These are phyloP conservation scores for Neurospora sp. DNA, from an alignment of 495 filamentous ascomycete species.

Conservation along the genomic window DNA sequence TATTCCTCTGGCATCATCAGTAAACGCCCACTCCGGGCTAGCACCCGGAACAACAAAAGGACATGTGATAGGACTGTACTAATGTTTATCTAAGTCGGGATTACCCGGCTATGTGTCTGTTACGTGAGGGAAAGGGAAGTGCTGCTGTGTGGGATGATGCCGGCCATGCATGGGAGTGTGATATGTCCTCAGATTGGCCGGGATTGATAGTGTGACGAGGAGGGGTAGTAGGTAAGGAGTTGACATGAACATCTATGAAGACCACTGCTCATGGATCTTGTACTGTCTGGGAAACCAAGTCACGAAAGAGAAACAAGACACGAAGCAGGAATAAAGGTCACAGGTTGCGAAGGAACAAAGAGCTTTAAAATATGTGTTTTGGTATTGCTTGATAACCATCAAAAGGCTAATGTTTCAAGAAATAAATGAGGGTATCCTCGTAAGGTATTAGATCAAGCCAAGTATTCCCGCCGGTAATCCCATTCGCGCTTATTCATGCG, in stretches of 20 bases:
- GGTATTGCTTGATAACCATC: background rate
- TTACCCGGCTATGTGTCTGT: background rate
- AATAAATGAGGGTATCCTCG: background rate
- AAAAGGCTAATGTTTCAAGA: background rate
- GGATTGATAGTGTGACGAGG: too few relatives aligned
- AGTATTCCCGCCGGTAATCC: background rate
- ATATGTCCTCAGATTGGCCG: too few relatives aligned
- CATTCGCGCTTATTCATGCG: background rate
- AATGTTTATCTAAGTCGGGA: background rate
- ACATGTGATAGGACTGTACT: background rate
- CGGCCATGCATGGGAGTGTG: background rate
- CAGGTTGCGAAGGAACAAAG: background rate
- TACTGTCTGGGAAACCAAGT: background rate
- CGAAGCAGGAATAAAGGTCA: background rate
- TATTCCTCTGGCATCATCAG: background rate
- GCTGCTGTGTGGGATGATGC: background rate
- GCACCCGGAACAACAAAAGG: background rate
- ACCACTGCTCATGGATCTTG: background rate
- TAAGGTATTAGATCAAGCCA: background rate
- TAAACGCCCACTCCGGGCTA: background rate
- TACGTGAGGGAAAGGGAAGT: background rate
- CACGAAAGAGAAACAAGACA: background rate
- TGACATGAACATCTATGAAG: background rate
- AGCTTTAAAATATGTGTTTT: background rate
- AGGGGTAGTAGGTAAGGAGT: background rate